Base-by-base conservation (phyloP, 164 flowering plant species). In the Tetrastigma voinierianum region DNA sequence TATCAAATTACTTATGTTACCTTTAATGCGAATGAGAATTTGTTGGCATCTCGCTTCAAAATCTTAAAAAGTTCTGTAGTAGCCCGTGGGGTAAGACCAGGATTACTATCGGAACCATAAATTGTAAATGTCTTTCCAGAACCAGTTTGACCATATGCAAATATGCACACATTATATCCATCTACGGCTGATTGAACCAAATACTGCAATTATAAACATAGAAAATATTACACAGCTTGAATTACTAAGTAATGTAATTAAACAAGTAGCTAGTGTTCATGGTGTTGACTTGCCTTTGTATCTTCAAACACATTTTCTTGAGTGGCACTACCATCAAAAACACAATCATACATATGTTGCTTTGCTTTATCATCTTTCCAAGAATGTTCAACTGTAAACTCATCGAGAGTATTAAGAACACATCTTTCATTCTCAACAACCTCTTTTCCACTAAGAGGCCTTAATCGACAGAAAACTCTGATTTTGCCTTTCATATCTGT, bases 101-200 rank as follows among this genome's bases (percentile, higher is more conserved):
- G 97, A 78, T 84, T 83, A 57, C 69, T 66, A 25, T 89, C 98
- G 32, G 90, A 79, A 49, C 99, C 99, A 78, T 96, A 93, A 16
- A 96, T 96, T 40, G 99, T 96, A 57, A 85, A 96, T 61, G 99
- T 96, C 74, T 96, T 96, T 65, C 99, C 99, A 20, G 99, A 96
- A 68, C 99, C 98, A 77, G 99, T 96, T 88, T 96, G 99, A 23
- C 99, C 99, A 80, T 96, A 96, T 2, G 98, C 99, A 81, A 96
- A 96, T 74, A 96, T 90, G 74, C 98, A 96, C 0, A 96, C 98
- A 72, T 96, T 96, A 66, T 80, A 96, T 18, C 99, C 99, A 85
- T 93, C 99, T 16, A 90, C 84, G 4, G 99, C 96, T 51, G 99
- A 96, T 78, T 96, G 99, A 69, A 96, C 98, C 71, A 96, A 73